phyloP scores from a whole-genome alignment of 2,329 filamentous ascomycete species.

The Paecilomyces fulvus region DNA sequence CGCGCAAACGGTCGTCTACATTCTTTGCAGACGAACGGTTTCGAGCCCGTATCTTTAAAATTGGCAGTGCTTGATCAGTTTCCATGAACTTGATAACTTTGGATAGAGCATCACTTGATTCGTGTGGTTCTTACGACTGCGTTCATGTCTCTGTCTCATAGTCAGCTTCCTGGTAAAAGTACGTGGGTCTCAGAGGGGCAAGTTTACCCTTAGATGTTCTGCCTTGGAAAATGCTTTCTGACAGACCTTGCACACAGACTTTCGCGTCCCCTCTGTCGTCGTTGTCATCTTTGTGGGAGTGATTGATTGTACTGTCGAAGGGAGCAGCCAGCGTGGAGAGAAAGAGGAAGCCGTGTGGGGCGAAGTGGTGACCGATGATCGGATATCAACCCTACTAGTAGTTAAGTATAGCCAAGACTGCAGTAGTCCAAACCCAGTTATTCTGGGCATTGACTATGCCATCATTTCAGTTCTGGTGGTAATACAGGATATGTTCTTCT shows the following conservation, averaged over 20 bases:
- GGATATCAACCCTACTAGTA: not conserved
- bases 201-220: not conserved
- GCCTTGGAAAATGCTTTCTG: not conserved
- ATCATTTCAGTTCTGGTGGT: not conserved
- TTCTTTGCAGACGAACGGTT: slow-evolving; percentile 11
- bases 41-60: slow-evolving; percentile 10
- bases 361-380: not conserved
- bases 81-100: not conserved
- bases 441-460: not conserved
- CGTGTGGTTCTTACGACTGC: not conserved
- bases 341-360: not conserved
- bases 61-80: not conserved
- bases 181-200: not conserved
- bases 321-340: not conserved
- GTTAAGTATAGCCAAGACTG: not conserved
- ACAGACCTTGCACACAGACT: not conserved
- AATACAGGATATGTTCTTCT: too few relatives aligned
- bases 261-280: not conserved
- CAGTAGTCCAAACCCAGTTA: not conserved
- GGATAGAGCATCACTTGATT: not conserved
- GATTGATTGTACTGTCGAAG: not conserved
- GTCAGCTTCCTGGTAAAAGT: not conserved
- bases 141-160: slow-evolving; percentile 1
- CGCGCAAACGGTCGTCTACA: slow-evolving; percentile 14
- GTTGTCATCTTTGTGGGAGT: not conserved